Base-by-base conservation (phyloP, 805 yeast species). In the Lipomyces oligophaga region DNA sequence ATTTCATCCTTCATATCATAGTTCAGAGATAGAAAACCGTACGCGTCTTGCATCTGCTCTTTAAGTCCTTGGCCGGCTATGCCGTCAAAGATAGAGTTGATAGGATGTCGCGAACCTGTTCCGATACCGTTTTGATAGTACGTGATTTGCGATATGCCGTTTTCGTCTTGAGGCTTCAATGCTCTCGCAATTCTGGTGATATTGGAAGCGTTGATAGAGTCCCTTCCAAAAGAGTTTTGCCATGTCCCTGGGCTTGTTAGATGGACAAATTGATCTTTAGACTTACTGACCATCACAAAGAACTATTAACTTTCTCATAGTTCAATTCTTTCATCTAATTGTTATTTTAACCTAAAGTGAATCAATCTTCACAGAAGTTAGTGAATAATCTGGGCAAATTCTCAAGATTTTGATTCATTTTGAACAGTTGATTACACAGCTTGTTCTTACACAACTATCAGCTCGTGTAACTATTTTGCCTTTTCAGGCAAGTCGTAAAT, bases 1-100 rank as follows among this genome's bases (percentile, higher is more conserved):
- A 52, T 20, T 26, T 47, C 49, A 19, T 52, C 57, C 18, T 54
- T 57, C 13, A n/a, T 15, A 5, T 39, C 21, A 24, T 51, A 52
- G 28, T 52, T 52, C 25, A 38, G 41, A 11, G 49, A 42, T 10
- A 52, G 18, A 34, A 39, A 51, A 18, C 48, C 25, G 34, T 52
- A 52, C 2, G 35, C 53, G 3, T 40, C 42, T 20, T 36, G 34
- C 24, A 50, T 38, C 32, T 47, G 33, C 16, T 38, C 41, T 10
- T 38, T 26, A 13, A 47, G 31, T 3, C 52, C 48, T 10, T 13
- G 21, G 13, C 48, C 52, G 11, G 40, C 18, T 24, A 33, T 2
- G 7, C 48, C 42, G 2, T 22, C 33, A 4, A 27, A n/a, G n/a
- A 43, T 7, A 3, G 11, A 5, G 24, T 33, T 24, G 32, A 37